Conservation (phyloP, 805 yeast species). For the Pichia scutulata region DNA sequence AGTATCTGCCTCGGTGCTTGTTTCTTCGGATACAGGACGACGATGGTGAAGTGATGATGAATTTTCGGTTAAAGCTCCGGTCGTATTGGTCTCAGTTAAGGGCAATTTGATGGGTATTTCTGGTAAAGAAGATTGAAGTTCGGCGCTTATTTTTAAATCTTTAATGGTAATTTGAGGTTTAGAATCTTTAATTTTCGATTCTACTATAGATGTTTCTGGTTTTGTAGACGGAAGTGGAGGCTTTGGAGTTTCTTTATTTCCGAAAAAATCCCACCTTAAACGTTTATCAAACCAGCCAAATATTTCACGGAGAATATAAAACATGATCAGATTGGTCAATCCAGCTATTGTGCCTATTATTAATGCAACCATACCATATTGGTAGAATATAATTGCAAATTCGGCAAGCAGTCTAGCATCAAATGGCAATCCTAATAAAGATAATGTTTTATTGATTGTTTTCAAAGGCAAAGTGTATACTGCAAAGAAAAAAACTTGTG, state of each 20-base stretch:
- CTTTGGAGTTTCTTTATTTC: neutral
- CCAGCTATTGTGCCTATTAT: conserved; percentile 20
- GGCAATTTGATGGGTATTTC: neutral
- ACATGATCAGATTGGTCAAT: conserved; percentile 11
- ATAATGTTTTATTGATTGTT: neutral
- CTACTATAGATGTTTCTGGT: neutral
- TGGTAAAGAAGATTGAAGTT: neutral
- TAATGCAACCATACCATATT: conserved; percentile 17
- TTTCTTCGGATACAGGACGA: neutral
- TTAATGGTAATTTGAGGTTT: neutral
- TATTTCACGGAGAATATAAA: conserved; percentile 12
- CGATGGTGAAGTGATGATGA: neutral
- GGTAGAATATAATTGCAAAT: conserved; percentile 16
- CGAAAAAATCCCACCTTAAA: neutral
- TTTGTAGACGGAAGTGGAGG: neutral
- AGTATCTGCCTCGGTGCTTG: neutral
- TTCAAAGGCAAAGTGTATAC: neutral
- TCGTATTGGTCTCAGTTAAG: neutral
- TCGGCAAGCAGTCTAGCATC: conserved; percentile 1
- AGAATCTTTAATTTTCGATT: neutral
- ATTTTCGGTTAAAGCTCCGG: neutral
- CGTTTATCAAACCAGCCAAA: neutral
- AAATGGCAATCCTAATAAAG: neutral
- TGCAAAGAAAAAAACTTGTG: neutral
- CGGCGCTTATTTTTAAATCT: neutral